Conservation (phyloP, 768 basidiomycete species). For the Mycena filopes region DNA sequence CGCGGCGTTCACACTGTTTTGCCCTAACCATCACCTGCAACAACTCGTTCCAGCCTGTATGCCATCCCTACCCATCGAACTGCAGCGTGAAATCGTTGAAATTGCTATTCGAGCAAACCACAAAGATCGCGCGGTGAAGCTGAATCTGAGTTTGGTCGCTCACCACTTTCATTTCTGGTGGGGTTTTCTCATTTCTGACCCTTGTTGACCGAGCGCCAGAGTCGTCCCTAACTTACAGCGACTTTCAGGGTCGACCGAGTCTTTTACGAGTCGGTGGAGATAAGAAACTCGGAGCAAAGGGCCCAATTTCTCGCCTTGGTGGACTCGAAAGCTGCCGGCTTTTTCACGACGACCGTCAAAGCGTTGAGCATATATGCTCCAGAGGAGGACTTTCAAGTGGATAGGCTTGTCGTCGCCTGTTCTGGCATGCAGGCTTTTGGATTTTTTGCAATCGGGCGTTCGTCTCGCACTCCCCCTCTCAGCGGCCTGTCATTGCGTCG, state of each 20-base stretch:
- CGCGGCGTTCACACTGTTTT: too few relatives aligned
- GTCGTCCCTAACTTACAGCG: too few relatives aligned
- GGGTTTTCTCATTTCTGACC: neutral
- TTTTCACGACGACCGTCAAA: constrained; percentile 3
- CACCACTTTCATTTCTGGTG: constrained; percentile 12
- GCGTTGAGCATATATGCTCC: neutral
- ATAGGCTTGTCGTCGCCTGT: neutral
- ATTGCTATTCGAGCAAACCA: neutral
- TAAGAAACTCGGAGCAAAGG: neutral
- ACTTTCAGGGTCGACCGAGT: constrained; percentile 1
- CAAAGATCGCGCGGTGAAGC: neutral
- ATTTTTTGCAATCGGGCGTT: neutral
- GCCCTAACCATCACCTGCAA: too few relatives aligned
- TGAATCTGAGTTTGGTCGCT: constrained; percentile 16
- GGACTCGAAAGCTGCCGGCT: neutral
- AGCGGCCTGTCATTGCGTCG: neutral
- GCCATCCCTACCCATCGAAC: neutral
- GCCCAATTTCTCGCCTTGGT: neutral
- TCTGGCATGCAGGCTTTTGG: neutral
- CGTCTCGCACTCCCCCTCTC: neutral
- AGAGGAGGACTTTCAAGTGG: neutral
- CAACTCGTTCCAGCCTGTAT: neutral
- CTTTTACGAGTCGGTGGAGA: constrained; percentile 7
- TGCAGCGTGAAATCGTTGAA: constrained; percentile 18
- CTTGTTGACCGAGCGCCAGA: too few relatives aligned